Conservation (phyloP, 2,329 filamentous ascomycete genomes). For the Colletotrichum orchidophilum region DNA sequence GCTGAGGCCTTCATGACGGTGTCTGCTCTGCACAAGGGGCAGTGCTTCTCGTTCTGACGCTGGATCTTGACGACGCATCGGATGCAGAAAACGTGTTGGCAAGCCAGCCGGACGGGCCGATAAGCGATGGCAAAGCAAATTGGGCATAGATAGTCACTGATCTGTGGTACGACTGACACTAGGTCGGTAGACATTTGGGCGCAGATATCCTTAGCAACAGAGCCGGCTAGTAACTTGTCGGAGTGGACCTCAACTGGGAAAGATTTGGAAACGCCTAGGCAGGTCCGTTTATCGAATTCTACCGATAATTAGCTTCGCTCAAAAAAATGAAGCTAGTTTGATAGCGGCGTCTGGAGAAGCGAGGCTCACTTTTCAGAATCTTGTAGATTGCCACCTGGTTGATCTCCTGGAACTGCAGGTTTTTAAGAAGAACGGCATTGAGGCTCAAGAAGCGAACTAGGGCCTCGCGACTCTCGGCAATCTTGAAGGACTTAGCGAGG, state of each 20-base stretch:
- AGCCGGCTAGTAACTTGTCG: slow-evolving; percentile 69
- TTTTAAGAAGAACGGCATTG: slow-evolving; percentile 80
- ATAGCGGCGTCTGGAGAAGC: not conserved
- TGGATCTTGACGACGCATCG: slow-evolving; percentile 85
- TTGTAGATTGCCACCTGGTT: slow-evolving; percentile 82
- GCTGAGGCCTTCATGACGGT: slow-evolving; percentile 77
- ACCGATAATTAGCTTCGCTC: slow-evolving; percentile 18
- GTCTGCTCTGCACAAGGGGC: slow-evolving; percentile 79
- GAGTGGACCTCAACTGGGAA: slow-evolving; percentile 70
- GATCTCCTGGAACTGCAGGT: slow-evolving; percentile 85
- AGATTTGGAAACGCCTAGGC: slow-evolving; percentile 71
- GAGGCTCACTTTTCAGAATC: slow-evolving; percentile 79
- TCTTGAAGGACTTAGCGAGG: slow-evolving; percentile 70
- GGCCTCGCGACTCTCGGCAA: slow-evolving; percentile 70
- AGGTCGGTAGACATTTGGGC: slow-evolving; percentile 78
- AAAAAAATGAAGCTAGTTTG: not conserved
- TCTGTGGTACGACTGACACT: slow-evolving; percentile 77
- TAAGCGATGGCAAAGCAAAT: slow-evolving; percentile 84
- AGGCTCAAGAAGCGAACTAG: slow-evolving; percentile 76
- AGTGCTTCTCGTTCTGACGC: slow-evolving; percentile 71
- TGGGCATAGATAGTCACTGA: slow-evolving; percentile 87
- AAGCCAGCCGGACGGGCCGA: slow-evolving; percentile 80
- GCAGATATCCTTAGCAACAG: slow-evolving; percentile 79
- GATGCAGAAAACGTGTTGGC: slow-evolving; percentile 84
- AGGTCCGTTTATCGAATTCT: slow-evolving; percentile 90